A percentile compares a stretch with the other conserved stretches of the same genome.
These are phyloP conservation scores for Lactarius quietus DNA, from an alignment of 768 basidiomycete genomes.

Conservation along the genomic window DNA sequence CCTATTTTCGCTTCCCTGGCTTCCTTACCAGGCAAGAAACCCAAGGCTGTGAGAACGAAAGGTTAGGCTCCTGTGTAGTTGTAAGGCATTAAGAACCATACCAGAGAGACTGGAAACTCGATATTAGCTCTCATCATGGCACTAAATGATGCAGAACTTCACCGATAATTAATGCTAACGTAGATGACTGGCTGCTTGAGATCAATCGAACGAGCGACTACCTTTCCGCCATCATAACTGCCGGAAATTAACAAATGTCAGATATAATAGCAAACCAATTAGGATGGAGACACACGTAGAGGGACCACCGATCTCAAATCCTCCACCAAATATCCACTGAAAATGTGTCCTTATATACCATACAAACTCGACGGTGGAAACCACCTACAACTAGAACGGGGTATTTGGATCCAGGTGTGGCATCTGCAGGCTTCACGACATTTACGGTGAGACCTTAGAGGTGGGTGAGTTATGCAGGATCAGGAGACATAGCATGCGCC, in stretches of 20 bases:
- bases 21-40: constrained; percentile 51
- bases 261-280: neutral
- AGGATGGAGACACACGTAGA: constrained; percentile 4
- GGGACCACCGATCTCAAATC: constrained; percentile 18
- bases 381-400: constrained; percentile 30
- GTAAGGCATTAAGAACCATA: neutral
- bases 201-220: constrained; percentile 29
- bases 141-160: constrained; percentile 4
- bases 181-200: constrained; percentile 28
- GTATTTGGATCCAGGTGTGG: constrained; percentile 13
- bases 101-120: constrained; percentile 20
- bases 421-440: constrained; percentile 24
- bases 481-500: neutral
- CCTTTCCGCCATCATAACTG: constrained; percentile 27
- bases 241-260: neutral
- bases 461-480: neutral
- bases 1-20: constrained; percentile 49
- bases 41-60: constrained; percentile 35
- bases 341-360: neutral
- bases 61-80: neutral
- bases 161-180: constrained; percentile 32
- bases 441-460: constrained; percentile 31
- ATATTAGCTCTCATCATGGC: no score
- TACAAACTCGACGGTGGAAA: neutral
- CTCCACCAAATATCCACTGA: constrained; percentile 31